These are phyloP conservation scores for Sisymbrium irio DNA, from an alignment of 345 rosid species.

Conservation along the genomic window DNA sequence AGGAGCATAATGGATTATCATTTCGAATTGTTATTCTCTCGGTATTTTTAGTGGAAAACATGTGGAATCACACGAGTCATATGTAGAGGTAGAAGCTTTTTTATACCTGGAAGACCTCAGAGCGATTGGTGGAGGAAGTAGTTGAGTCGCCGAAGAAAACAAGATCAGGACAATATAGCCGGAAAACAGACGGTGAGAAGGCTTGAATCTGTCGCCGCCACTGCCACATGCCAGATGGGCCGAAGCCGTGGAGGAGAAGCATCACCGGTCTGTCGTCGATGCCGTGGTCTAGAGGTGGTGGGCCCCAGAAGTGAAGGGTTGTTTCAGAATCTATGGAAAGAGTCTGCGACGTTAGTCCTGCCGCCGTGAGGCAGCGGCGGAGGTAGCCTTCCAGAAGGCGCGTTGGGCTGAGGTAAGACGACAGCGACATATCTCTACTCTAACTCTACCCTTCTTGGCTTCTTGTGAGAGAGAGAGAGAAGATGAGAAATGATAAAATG, in stretches of 20 bases:
- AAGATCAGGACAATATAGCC: conserved; percentile 73
- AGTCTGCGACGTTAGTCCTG: conserved; percentile 58
- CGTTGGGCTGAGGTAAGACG: conserved; percentile 56
- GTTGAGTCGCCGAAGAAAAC: conserved; percentile 71
- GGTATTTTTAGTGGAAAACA: neutral
- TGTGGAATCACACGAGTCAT: neutral
- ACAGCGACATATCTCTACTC: conserved; percentile 30
- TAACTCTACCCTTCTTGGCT: conserved; percentile 35
- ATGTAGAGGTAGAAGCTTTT: neutral
- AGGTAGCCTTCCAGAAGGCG: conserved; percentile 60
- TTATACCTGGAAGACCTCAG: conserved; percentile 57
- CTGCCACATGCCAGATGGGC: conserved; percentile 73
- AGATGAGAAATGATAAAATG: conserved; percentile 6
- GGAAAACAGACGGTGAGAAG: conserved; percentile 46
- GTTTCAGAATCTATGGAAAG: conserved; percentile 49
- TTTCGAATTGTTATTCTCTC: neutral
- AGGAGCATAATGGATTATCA: neutral
- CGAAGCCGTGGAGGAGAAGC: conserved; percentile 86
- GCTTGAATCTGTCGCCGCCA: conserved; percentile 79
- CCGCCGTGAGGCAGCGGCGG: conserved; percentile 62
- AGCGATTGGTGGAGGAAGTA: conserved; percentile 51
- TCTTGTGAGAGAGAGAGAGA: neutral
- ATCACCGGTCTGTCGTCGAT: conserved; percentile 41
- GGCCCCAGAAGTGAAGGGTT: conserved; percentile 75
- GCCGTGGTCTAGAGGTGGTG: conserved; percentile 17